These are phyloP conservation scores for Grigorovia humatica DNA, from an alignment of 805 yeast genomes.

Conservation along the genomic window DNA sequence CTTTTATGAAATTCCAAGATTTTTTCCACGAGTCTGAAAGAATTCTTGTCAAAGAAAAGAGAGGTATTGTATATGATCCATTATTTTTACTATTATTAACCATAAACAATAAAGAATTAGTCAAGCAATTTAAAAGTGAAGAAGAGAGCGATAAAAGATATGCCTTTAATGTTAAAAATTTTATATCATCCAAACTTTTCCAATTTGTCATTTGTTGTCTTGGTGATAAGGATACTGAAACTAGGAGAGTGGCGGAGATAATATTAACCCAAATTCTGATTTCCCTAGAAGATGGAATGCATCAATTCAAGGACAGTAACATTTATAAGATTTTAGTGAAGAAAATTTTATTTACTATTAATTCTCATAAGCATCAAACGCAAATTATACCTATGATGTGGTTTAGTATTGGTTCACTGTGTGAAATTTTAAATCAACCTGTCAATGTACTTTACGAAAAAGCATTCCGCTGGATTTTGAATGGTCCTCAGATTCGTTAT, in stretches of 20 bases:
- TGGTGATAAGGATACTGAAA: conserved; percentile 21
- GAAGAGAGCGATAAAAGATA: conserved; percentile 19
- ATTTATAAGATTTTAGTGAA: conserved; percentile 44
- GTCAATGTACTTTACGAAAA: conserved; percentile 66
- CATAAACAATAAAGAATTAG: conserved; percentile 55
- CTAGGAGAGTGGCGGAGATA: conserved; percentile 31
- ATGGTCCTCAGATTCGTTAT: conserved; percentile 30
- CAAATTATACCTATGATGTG: conserved; percentile 42
- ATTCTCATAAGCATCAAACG: conserved; percentile 7
- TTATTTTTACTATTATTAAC: conserved; percentile 55
- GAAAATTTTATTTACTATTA: conserved; percentile 31
- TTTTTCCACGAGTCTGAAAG: conserved; percentile 20
- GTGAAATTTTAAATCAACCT: conserved; percentile 55
- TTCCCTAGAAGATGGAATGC: conserved; percentile 31
- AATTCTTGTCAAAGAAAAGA: not conserved
- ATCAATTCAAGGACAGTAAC: conserved; percentile 45
- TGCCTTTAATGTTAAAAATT: conserved; percentile 41
- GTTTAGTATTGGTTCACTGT: conserved; percentile 42
- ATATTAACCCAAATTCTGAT: conserved; percentile 37
- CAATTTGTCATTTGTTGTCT: conserved; percentile 37
- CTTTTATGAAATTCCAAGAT: conserved; percentile 24
- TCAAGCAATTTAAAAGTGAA: conserved; percentile 28
- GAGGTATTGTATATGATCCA: conserved; percentile 45
- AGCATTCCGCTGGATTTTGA: conserved; percentile 53
- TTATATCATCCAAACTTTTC: conserved; percentile 49